Evolutionary conservation across 805 yeast species (phyloP), one percentile per base, ranked within the genome.

Genomic region (Alloascoidea africana): DNA sequence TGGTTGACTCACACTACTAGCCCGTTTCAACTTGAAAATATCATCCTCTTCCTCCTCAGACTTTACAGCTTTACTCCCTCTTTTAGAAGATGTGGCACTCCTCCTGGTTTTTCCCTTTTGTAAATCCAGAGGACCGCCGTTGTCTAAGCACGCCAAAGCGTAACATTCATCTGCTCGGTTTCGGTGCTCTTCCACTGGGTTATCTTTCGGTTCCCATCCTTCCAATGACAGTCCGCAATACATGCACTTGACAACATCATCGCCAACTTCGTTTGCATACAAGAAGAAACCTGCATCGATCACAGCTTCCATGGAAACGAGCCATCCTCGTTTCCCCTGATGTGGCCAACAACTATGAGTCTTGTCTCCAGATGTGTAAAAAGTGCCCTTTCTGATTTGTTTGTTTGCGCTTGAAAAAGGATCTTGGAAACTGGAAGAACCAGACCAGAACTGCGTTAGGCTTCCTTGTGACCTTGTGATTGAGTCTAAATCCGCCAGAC

Each of bases 201-300:
- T 73, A 53, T 83, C 91, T 2, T 59, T 63, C 1, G 55, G 50
- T 41, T 70, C 81, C 93, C 93, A 82, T 2, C 85, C 86, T 38
- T 79, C 80, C 13, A 71, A 55, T 0, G 77, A 66, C 14, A 68
- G 57, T 6, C 69, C 70, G 53, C 94, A 82, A 48, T 71, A 72
- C 44, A 70, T 60, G 51, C 94, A 82, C 2, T 70, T 59, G 1
- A 73, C 73, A 17, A 68, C 62, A 50, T 76, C 80, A 38, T 67
- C 73, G 27, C 53, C 52, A n/a, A 50, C 48, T 2, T 60, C 55
- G 17, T 51, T 43, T 2, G 84, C 80, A 6, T 63, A 57, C 49
- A 67, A 76, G 43, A 64, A 73, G 48, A 82, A 78, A 1, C 94
- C 93, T 23, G 74, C 71, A 18, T 63, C 65, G 2, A 73, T 72